These are phyloP conservation scores for Colletotrichum sp. DNA, from an alignment of 2,329 filamentous ascomycete genomes.

Conservation along the genomic window DNA sequence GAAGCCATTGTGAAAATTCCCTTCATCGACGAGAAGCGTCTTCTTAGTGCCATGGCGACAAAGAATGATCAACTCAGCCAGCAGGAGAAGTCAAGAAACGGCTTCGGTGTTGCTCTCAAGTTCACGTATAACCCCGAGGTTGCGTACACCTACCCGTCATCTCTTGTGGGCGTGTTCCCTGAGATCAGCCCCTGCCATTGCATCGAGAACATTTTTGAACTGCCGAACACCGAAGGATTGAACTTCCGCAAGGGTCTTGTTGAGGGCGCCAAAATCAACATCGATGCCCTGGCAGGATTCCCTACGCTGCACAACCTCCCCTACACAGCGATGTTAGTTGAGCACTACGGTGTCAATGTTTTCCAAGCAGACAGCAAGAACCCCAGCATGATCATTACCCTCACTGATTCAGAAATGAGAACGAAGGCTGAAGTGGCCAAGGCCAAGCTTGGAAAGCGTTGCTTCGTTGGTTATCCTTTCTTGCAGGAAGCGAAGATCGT, in stretches of 20 bases:
- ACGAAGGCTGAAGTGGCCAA: constrained; percentile 77
- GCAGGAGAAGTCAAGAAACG: constrained; percentile 83
- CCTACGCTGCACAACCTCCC: constrained; percentile 87
- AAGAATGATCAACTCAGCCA: constrained; percentile 79
- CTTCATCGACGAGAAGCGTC: constrained; percentile 91
- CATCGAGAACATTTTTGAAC: constrained; percentile 93
- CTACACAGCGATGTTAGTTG: constrained; percentile 74
- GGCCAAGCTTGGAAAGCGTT: constrained; percentile 80
- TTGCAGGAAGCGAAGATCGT: constrained; percentile 91
- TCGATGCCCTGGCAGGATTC: constrained; percentile 88
- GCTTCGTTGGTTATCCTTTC: constrained; percentile 94
- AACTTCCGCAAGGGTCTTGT: constrained; percentile 85
- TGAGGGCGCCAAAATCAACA: constrained; percentile 81
- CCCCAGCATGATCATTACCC: constrained; percentile 91
- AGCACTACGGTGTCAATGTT: constrained; percentile 86
- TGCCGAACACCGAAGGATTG: constrained; percentile 89
- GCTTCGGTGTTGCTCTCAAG: constrained; percentile 90
- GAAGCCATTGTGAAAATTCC: constrained; percentile 99
- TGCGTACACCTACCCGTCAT: constrained; percentile 86
- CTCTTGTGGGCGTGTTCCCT: constrained; percentile 87
- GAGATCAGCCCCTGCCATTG: constrained; percentile 88
- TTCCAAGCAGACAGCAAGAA: constrained; percentile 97
- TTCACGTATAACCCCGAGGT: constrained; percentile 84
- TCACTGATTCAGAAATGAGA: constrained; percentile 75
- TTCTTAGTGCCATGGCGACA: constrained; percentile 85